Evolutionary conservation across 2,329 filamentous ascomycete genomes (phyloP).

Genomic region (Fusarium bactridioides): DNA sequence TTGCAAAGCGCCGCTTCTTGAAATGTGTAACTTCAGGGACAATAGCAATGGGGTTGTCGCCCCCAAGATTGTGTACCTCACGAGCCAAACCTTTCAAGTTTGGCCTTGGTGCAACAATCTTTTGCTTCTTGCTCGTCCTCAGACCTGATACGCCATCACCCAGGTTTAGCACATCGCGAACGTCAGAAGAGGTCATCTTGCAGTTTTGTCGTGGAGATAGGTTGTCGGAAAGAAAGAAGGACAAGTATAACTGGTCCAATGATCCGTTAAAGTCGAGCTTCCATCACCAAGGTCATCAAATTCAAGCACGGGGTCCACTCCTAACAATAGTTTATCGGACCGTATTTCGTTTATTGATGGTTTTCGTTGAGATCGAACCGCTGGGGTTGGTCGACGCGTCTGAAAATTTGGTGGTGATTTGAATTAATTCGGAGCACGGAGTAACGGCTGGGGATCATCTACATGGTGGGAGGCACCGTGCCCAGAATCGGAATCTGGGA

Average conservation of each 20-base stretch:
- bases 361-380: conserved; percentile 9
- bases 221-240: not conserved
- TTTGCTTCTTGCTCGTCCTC: conserved; percentile 78
- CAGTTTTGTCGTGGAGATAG: conserved; percentile 25
- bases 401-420: conserved; percentile 21
- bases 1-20: conserved; percentile 65
- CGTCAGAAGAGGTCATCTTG: conserved; percentile 77
- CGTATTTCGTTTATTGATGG: not conserved
- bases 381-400: conserved; percentile 23
- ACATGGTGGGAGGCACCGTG: conserved; percentile 5
- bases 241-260: not conserved
- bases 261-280: conserved; percentile 18
- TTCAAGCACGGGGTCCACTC: not conserved
- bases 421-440: conserved; percentile 1
- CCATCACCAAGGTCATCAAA: conserved; percentile 38
- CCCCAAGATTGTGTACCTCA: conserved; percentile 71
- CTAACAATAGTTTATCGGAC: not conserved
- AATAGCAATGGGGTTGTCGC: conserved; percentile 72
- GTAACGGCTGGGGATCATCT: not conserved
- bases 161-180: conserved; percentile 88
- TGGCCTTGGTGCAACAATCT: conserved; percentile 65
- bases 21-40: conserved; percentile 67
- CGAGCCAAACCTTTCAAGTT: conserved; percentile 71
- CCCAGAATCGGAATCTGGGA: not conserved
- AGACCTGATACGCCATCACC: conserved; percentile 62